Percentiles rank a stretch among this genome's conserved stretches.
These are phyloP conservation scores for Verticillium nonalfalfae DNA, from an alignment of 2,329 filamentous ascomycete genomes.

Conservation along the genomic window DNA sequence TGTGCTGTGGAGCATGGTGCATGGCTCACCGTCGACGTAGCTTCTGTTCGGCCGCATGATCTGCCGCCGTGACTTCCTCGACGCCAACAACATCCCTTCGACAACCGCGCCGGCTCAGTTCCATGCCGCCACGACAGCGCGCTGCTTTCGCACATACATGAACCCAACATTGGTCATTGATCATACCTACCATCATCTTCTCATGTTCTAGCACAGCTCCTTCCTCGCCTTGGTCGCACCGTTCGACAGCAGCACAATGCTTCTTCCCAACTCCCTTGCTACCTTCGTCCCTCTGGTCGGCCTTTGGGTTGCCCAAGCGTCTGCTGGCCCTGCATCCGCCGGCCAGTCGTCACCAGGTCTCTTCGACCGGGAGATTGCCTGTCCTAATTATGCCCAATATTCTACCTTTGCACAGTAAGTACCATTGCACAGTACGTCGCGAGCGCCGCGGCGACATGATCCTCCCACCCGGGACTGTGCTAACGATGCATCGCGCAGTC, in stretches of 20 bases:
- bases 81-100: not conserved
- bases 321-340: conserved; percentile 6
- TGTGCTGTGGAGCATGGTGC: too few species aligned
- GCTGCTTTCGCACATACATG: not conserved
- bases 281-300: conserved; percentile 11
- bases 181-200: not conserved
- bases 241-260: conserved; percentile 2
- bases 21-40: too few species aligned
- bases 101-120: not conserved
- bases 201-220: not conserved
- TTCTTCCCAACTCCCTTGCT: conserved; percentile 3
- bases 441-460: not conserved
- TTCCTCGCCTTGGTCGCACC: not conserved
- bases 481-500: conserved; percentile 38
- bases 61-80: not conserved
- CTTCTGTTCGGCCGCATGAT: too few species aligned
- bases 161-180: not conserved
- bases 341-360: conserved; percentile 7
- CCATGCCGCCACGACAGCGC: not conserved
- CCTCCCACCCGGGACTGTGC: not conserved
- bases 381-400: conserved; percentile 34
- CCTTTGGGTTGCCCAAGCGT: conserved; percentile 6
- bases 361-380: conserved; percentile 20
- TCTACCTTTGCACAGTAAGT: conserved; percentile 31
- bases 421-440: too few species aligned